A percentile compares a stretch with the other conserved stretches of the same genome.
Conservation (phyloP, 805 yeast species). For the Starmerella sp. region DNA sequence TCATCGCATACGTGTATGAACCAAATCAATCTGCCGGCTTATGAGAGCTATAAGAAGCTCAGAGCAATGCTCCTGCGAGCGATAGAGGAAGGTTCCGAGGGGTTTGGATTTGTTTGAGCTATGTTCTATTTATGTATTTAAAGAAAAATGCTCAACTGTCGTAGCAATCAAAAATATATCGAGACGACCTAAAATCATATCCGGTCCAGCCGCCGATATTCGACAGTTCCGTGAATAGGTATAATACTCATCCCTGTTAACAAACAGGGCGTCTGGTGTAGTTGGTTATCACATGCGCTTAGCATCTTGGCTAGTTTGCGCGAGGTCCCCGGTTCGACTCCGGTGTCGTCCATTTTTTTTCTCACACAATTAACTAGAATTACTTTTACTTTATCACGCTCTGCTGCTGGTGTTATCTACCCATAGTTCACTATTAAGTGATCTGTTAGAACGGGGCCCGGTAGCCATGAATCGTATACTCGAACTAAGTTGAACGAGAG, state of each 20-base stretch:
- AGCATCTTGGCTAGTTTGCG: conserved; percentile 17
- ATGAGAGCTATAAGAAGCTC: conserved; percentile 75
- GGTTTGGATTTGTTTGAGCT: conserved; percentile 69
- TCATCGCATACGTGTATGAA: conserved; percentile 96
- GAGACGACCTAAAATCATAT: too few relatives aligned
- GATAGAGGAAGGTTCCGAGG: conserved; percentile 89
- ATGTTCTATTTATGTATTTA: not conserved
- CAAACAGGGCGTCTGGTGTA: conserved; percentile 21
- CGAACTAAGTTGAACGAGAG: too few relatives aligned
- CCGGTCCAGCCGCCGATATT: too few relatives aligned
- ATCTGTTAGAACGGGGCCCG: too few relatives aligned
- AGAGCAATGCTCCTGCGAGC: conserved; percentile 74
- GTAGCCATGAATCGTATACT: too few relatives aligned
- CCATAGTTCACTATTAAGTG: too few relatives aligned
- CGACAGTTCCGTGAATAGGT: too few relatives aligned
- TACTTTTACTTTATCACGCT: too few relatives aligned
- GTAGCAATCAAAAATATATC: too few relatives aligned
- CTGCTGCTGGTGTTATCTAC: too few relatives aligned
- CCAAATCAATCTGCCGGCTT: conserved; percentile 87
- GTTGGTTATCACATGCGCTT: conserved; percentile 25
- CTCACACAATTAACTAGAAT: not conserved
- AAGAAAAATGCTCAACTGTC: too few relatives aligned
- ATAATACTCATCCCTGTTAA: not conserved
- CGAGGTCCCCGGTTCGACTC: conserved; percentile 25
- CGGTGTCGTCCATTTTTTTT: conserved; percentile 22